Base-by-base conservation (phyloP, 169 alveolate species). In the Plasmodium adleri region DNA sequence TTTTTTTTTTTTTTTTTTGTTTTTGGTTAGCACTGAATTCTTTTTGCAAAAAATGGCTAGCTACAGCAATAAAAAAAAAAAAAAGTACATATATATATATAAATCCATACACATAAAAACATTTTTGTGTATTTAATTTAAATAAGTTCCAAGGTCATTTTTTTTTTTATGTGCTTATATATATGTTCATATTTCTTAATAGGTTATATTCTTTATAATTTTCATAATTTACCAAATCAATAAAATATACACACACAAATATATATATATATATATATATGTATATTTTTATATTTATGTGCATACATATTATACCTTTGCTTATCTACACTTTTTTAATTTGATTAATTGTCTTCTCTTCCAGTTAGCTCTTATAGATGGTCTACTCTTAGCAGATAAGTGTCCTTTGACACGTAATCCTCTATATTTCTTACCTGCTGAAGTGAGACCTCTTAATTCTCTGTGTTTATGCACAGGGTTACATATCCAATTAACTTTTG, bases 401-500 rank as follows among this genome's bases (percentile, higher is more conserved):
- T 95, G 97, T n/a, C 99, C 99, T 94, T 97, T 98, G 63, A 93
- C 97, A 74, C 98, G 97, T 90, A 98, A 94, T 7, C 97, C 97
- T 88, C 97, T 93, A 26, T 80, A 88, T 92, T 96, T 95, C 74
- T 95, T 92, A 45, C 98, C 99, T 1, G 98, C 98, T 0, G 98
- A 93, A 15, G 99, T 98, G 70, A 97, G 93, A 47, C 99, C 99
- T 93, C 99, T 98, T 93, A 97, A 93, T 95, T 99, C 99, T 90
- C 99, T 97, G 95, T 98, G 99, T 95, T 98, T 99, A 94, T 97
- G 98, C 58, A 95, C 98, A 59, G 99, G 98, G 62, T 96, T 93
- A 96, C 99, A 97, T 95, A 99, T 97, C 99, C 99, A 99, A 96
- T 98, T 98, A 94, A 98, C 96, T 92, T 99, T 97, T 26, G 99